Base-by-base conservation (phyloP, 768 basidiomycete species). In the Mycena capillaripes region DNA sequence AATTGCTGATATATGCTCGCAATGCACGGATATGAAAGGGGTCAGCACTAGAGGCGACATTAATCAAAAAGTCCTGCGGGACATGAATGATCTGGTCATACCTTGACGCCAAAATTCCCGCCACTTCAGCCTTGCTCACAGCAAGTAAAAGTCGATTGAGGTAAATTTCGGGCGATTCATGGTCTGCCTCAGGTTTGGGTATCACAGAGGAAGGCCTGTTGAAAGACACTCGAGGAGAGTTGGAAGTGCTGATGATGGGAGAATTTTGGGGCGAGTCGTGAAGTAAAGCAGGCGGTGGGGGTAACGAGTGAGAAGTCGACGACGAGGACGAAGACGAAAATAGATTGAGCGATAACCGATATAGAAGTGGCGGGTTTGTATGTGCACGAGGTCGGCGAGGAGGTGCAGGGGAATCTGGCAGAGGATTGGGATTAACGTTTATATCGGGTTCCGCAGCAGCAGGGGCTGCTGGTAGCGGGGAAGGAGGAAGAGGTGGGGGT, bases 81-180 rank as follows among this genome's bases (percentile, higher is more conserved):
- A 32, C 11, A 23, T 27, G 21, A 56, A 44, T 29, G 40, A 34
- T 8, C 14, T 50, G 67, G 55, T 76, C 82, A 74, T 81, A 97
- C 97, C 90, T 94, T 19, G 94, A 90, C 36, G 97, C 96, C 29
- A 98, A 81, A 17, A 96, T 88, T 25, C 88, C 87, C 0, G 94
- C 93, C 46, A 98, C 85, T 76, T 98, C 97, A 2, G 91, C 88
- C 79, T 94, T 93, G 75, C 87, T 90, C 12, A 96, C 90, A 38
- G 88, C 87, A 21, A 88, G 82, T 46, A 86, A 81, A 48, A 99
- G 81, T 70, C 95, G 86, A 16, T 82, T 78, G 34, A 98, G 80
- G 82, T 95, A 98, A 2, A 82, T 79, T 68, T 91, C 91, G 1
- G 93, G 90, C 27, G 91, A 88, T 81, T 97, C 96, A 38, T 88